Conservation (phyloP, 768 basidiomycete genomes). For the Strobilomyces echinocephalus region DNA sequence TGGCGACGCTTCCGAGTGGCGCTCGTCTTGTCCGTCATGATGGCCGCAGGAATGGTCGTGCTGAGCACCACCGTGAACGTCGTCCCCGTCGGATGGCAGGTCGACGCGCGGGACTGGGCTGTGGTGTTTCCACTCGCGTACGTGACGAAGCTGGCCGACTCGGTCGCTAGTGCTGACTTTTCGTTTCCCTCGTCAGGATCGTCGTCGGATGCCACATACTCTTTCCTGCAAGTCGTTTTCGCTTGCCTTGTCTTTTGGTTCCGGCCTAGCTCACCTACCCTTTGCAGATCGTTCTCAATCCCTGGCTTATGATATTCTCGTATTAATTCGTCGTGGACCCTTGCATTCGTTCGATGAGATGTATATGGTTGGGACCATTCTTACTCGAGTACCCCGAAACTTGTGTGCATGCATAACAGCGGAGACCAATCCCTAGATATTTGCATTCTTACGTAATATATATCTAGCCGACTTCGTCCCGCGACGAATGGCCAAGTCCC, state of each 20-base stretch:
- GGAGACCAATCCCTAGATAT: too few relatives aligned
- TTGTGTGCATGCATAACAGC: too few relatives aligned
- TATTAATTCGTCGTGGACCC: constrained; percentile 25
- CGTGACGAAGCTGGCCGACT: not conserved
- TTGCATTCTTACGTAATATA: constrained; percentile 7
- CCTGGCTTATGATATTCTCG: constrained; percentile 84
- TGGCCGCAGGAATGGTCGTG: constrained; percentile 52
- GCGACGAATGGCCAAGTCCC: constrained; percentile 13
- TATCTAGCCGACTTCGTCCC: not conserved
- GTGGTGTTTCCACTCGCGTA: constrained; percentile 70
- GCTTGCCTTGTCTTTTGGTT: constrained; percentile 18
- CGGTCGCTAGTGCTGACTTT: not conserved
- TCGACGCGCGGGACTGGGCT: constrained; percentile 59
- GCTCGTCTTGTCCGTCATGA: constrained; percentile 48
- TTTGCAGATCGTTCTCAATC: constrained; percentile 72
- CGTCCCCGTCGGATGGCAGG: constrained; percentile 65
- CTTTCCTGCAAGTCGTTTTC: constrained; percentile 55
- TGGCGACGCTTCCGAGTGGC: constrained; percentile 70
- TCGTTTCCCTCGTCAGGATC: constrained; percentile 24
- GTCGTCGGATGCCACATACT: constrained; percentile 64
- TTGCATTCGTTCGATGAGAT: not conserved
- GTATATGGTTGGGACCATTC: not conserved
- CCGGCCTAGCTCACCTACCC: constrained; percentile 24
- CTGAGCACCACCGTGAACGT: constrained; percentile 38
- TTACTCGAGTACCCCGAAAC: not conserved